phyloP scores from a whole-genome alignment of 2,329 filamentous ascomycete genomes.

The Penicillium frequentans region DNA sequence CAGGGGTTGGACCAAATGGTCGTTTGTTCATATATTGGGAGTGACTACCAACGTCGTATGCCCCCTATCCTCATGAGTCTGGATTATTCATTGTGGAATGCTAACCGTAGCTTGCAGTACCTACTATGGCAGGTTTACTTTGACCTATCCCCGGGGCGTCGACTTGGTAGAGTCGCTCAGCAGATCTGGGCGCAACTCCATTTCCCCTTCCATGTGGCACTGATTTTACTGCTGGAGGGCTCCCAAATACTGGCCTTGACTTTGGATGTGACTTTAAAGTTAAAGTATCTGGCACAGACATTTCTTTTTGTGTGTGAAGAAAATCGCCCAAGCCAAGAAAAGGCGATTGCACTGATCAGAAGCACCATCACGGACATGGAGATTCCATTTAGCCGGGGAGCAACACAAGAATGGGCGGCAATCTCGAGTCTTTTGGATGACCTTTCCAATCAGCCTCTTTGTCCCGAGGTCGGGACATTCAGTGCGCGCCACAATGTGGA shows the following conservation, averaged over 20 bases:
- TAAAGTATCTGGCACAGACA: slow-evolving; percentile 40
- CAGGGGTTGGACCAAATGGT: slow-evolving; percentile 43
- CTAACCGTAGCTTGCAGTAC: slow-evolving; percentile 31
- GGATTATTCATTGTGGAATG: not conserved
- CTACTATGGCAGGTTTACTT: slow-evolving; percentile 66
- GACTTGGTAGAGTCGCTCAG: slow-evolving; percentile 57
- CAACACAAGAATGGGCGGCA: slow-evolving; percentile 31
- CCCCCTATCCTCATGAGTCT: not conserved
- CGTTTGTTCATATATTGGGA: slow-evolving; percentile 39
- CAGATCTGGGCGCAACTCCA: slow-evolving; percentile 55
- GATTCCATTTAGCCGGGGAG: slow-evolving; percentile 37
- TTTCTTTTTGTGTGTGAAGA: slow-evolving; percentile 42
- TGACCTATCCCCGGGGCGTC: slow-evolving; percentile 53
- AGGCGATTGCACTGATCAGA: slow-evolving; percentile 34
- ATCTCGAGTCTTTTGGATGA: slow-evolving; percentile 34
- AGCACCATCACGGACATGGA: slow-evolving; percentile 43
- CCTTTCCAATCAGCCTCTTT: slow-evolving; percentile 32
- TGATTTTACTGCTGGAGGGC: slow-evolving; percentile 65
- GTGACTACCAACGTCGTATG: slow-evolving; percentile 41
- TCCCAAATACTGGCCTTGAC: slow-evolving; percentile 58
- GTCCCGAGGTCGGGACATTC: slow-evolving; percentile 19
- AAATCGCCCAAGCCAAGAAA: slow-evolving; percentile 27
- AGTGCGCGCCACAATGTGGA: slow-evolving; percentile 27
- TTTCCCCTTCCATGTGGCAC: slow-evolving; percentile 63
- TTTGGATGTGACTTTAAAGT: slow-evolving; percentile 44